Evolutionary conservation across 257 asterid species (phyloP).

Genomic region (Fraxinus quadrangulata): DNA sequence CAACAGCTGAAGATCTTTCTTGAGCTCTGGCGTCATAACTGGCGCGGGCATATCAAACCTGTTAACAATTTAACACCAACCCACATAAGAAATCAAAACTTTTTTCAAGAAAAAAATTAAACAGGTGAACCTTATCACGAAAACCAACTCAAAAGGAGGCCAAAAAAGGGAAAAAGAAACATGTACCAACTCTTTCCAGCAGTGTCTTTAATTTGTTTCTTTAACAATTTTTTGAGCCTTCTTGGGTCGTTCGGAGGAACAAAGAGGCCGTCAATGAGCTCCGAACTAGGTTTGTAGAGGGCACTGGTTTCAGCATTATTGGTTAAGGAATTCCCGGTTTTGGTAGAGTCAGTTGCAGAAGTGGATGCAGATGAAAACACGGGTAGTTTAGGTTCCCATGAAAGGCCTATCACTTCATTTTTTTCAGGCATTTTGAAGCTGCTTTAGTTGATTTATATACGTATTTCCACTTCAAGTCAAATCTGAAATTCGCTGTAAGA

Average conservation of each 20-base stretch:
- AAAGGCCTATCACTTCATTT: not conserved
- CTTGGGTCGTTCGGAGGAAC: slow-evolving; percentile 87
- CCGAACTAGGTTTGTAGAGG: slow-evolving; percentile 46
- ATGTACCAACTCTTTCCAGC: slow-evolving; percentile 79
- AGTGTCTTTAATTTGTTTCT: slow-evolving; percentile 78
- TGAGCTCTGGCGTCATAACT: not conserved
- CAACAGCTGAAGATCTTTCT: not conserved
- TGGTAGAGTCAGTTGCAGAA: slow-evolving; percentile 10
- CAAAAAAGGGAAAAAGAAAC: not conserved
- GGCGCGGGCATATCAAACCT: not conserved
- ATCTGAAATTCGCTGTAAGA: not conserved
- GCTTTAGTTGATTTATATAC: not conserved
- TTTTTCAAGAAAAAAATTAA: not conserved
- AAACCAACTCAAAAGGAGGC: not conserved
- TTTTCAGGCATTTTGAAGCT: not conserved
- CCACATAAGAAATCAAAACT: slow-evolving; percentile 11
- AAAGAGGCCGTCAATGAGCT: slow-evolving; percentile 76
- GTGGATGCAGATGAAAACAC: not conserved
- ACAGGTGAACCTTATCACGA: not conserved
- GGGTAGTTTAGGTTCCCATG: not conserved
- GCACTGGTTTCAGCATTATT: slow-evolving; percentile 24
- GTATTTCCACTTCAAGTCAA: not conserved
- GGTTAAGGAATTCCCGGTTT: slow-evolving; percentile 14
- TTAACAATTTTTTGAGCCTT: slow-evolving; percentile 58
- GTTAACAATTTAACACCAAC: slow-evolving; percentile 1